Base-by-base conservation (phyloP, 1,284 basidiomycete genomes). In the Melampsora medusae region DNA sequence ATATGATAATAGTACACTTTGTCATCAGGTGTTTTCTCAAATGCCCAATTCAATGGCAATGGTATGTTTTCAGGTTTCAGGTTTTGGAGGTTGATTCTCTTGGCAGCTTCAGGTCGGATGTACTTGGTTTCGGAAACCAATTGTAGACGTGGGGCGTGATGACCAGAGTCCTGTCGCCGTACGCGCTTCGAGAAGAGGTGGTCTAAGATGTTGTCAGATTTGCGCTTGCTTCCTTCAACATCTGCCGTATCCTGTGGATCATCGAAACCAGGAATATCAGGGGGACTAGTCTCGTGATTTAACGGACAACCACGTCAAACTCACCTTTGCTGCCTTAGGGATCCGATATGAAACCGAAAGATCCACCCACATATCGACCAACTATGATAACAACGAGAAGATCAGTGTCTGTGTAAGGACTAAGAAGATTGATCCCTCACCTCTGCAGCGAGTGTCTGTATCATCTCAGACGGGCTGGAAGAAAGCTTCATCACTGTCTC, bases 271-370 rank as follows among this genome's bases (percentile, higher is more conserved):
- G 2, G 28, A 42, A 71, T 6, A 38, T 70, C 70, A 61, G 69
- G 22, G 25, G 17, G n/a, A 25, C 64, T 50, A 72, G 19, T 77
- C 62, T 16, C 69, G 50, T 2, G 22, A n/a, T 10, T 31, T 7
- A 59, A 59, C 14, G 74, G 68, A 50, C 42, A 35, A 67, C 81
- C 85, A 82, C 56, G 80, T 83, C 81, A 86, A n/a, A 67, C 73
- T 87, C 64, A 70, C 61, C 66, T 86, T 79, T 71, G 89, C 86
- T 71, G 89, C 86, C 81, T 91, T 92, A 10, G 91, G 90, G 87
- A 97, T 96, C 79, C 92, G 90, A 82, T 92, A 94, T 10, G 88
- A 90, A 53, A 89, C 84, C 67, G 90, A 89, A 60, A 96, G 86
- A 22, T 86, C 86, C 46, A 88, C 87, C 93, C 93, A 97, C 70